phyloP scores from a whole-genome alignment of 192 early-diverging fungal genomes.

The Umbelopsis sp. region DNA sequence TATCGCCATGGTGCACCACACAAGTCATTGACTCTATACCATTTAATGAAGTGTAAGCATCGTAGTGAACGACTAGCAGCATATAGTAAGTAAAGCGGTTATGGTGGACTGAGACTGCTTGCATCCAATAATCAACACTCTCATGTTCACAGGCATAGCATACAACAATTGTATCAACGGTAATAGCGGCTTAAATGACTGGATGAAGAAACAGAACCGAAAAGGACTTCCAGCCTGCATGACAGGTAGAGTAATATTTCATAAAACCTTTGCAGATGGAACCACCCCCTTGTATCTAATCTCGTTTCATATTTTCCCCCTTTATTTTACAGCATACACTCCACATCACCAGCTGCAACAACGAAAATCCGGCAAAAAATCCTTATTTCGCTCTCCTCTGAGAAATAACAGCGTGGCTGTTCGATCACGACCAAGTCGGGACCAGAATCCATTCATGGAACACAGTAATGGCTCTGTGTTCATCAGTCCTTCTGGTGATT shows the following conservation, averaged over 20 bases:
- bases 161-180: slow-evolving; percentile 36
- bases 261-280: too few relatives aligned
- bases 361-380: background rate
- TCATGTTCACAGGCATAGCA: slow-evolving; percentile 26
- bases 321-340: background rate
- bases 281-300: too few relatives aligned
- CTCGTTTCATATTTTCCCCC: background rate
- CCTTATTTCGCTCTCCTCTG: background rate
- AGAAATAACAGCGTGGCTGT: background rate
- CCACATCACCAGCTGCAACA: background rate
- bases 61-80: slow-evolving; percentile 26
- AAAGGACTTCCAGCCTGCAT: slow-evolving; percentile 23
- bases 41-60: slow-evolving; percentile 38
- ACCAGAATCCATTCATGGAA: background rate
- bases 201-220: slow-evolving; percentile 20
- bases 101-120: too few relatives aligned
- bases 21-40: slow-evolving; percentile 37
- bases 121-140: too few relatives aligned
- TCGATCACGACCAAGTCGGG: background rate
- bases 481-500: background rate
- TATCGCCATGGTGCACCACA: slow-evolving; percentile 34
- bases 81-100: slow-evolving; percentile 26
- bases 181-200: slow-evolving; percentile 33
- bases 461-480: background rate
- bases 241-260: slow-evolving; percentile 2